phyloP scores from a whole-genome alignment of 2,329 filamentous ascomycete species.

The Huntiella decipiens region DNA sequence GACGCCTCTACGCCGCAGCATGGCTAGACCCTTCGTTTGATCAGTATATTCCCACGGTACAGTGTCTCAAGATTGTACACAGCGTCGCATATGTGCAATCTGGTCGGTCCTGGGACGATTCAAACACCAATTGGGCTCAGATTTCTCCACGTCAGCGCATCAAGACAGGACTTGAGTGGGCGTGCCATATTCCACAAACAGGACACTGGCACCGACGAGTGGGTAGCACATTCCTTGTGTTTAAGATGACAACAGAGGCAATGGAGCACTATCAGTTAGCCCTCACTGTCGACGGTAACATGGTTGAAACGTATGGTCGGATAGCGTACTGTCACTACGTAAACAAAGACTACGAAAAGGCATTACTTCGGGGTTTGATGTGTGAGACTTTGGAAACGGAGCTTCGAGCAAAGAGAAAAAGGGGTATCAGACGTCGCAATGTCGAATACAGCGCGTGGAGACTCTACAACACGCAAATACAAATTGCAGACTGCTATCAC shows the following conservation, averaged over 20 bases:
- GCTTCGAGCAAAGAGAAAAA: not conserved
- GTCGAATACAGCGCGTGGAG: conserved; percentile 20
- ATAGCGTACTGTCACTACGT: conserved; percentile 23
- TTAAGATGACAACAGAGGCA: conserved; percentile 20
- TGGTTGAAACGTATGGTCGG: conserved; percentile 22
- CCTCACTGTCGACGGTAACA: conserved; percentile 20
- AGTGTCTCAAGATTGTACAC: conserved; percentile 26
- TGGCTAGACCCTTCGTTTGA: conserved; percentile 21
- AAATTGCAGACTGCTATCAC: conserved; percentile 21
- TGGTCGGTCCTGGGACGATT: conserved; percentile 21
- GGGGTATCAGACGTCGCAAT: conserved; percentile 13
- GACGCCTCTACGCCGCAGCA: conserved; percentile 21
- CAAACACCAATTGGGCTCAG: conserved; percentile 20
- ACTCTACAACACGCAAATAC: conserved; percentile 22
- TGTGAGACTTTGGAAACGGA: conserved; percentile 17
- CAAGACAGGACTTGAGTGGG: conserved; percentile 20
- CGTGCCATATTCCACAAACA: conserved; percentile 17
- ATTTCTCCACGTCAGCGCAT: conserved; percentile 20
- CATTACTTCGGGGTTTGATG: conserved; percentile 19
- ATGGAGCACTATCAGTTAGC: conserved; percentile 21
- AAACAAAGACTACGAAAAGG: conserved; percentile 20
- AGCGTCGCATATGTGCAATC: conserved; percentile 22
- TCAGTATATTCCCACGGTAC: conserved; percentile 21
- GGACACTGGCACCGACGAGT: conserved; percentile 22
- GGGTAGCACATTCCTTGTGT: conserved; percentile 22